A percentile compares a stretch with the other conserved stretches of the same genome.
phyloP scores from a whole-genome alignment of 179 eudicot genomes.

The Beta corolliflora region DNA sequence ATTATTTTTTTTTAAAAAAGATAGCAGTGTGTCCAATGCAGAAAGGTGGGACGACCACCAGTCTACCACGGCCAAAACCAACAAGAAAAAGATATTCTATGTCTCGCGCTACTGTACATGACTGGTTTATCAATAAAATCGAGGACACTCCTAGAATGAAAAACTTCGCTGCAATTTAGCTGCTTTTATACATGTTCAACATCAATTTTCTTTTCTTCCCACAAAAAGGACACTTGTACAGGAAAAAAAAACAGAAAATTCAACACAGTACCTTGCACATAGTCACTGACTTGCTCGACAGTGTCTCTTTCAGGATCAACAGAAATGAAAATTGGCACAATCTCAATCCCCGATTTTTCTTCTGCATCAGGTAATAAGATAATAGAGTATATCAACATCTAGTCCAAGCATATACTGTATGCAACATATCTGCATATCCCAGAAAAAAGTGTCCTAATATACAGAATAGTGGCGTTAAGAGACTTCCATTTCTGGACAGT shows the following conservation, averaged over 20 bases:
- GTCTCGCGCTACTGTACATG: background rate
- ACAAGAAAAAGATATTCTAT: background rate
- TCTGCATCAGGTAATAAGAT: slow-evolving; percentile 47
- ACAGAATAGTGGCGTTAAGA: background rate
- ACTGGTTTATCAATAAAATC: background rate
- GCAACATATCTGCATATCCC: background rate
- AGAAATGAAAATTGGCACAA: slow-evolving; percentile 86
- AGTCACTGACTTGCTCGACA: slow-evolving; percentile 92
- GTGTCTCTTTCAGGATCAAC: slow-evolving; percentile 98
- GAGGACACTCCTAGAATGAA: background rate
- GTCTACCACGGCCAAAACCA: background rate
- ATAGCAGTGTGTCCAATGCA: background rate
- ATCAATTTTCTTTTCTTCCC: background rate
- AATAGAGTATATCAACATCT: background rate
- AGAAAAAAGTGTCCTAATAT: slow-evolving; percentile 1
- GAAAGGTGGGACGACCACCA: background rate
- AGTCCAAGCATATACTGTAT: background rate
- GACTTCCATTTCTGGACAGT: background rate
- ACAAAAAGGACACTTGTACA: background rate
- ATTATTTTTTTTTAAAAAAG: too few relatives aligned
- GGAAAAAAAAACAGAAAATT: background rate
- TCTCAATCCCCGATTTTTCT: slow-evolving; percentile 65
- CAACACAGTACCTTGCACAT: slow-evolving; percentile 64
- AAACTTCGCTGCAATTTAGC: background rate
- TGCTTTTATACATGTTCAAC: background rate